Percentiles rank a stretch among this genome's conserved stretches.
phyloP scores from a whole-genome alignment of 352 stramenopile species.

The Globisporangium acanthophoron region DNA sequence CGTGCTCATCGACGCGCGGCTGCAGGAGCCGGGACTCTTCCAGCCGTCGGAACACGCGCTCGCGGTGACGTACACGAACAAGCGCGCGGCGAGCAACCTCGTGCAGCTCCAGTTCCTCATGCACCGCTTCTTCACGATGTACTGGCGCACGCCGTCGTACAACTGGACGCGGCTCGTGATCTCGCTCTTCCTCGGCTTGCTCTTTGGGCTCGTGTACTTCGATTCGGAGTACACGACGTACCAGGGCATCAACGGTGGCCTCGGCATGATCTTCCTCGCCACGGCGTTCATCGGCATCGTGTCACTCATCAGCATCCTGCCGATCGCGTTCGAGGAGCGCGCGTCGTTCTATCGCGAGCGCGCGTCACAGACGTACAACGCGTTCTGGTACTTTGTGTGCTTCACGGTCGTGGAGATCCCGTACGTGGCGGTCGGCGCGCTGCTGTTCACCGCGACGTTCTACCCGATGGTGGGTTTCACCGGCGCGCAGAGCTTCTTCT shows the following conservation, averaged over 20 bases:
- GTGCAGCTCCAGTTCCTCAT: conserved; percentile 45
- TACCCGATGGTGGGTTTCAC: conserved; percentile 65
- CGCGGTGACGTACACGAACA: conserved; percentile 14
- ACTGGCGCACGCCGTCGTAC: conserved; percentile 83
- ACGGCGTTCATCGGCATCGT: conserved; percentile 75
- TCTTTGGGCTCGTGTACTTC: conserved; percentile 56
- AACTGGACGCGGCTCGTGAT: conserved; percentile 78
- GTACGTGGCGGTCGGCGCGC: conserved; percentile 27
- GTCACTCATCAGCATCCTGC: conserved; percentile 59
- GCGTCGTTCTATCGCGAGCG: conserved; percentile 89
- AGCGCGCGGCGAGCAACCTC: conserved; percentile 32
- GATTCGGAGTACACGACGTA: conserved; percentile 31
- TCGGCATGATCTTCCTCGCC: conserved; percentile 74
- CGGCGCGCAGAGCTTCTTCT: conserved; percentile 22
- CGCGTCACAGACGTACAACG: conserved; percentile 75
- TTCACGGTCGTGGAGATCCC: conserved; percentile 69
- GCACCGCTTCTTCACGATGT: conserved; percentile 44
- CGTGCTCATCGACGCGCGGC: background rate
- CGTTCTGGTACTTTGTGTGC: conserved; percentile 56
- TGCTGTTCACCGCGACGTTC: conserved; percentile 55
- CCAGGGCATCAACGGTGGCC: conserved; percentile 27
- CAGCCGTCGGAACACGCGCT: background rate
- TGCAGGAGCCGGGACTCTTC: background rate
- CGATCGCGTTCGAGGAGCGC: conserved; percentile 73
- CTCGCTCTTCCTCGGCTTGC: conserved; percentile 64